A percentile compares a stretch with the other conserved stretches of the same genome.
These are phyloP conservation scores for Flaveria floridana DNA, from an alignment of 140 eudicot genomes.

Conservation along the genomic window DNA sequence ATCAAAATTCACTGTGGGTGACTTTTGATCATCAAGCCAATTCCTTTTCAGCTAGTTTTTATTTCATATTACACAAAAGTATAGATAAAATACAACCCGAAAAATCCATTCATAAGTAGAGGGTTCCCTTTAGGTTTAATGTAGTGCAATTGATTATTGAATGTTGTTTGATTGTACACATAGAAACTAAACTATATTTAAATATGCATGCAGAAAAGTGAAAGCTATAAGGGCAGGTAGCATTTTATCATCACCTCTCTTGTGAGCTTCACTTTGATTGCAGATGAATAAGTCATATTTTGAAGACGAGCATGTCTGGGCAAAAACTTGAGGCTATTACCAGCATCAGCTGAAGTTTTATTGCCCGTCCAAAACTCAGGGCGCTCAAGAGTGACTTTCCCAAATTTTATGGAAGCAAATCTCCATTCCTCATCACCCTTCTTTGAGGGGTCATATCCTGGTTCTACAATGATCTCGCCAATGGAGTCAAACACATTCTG, in stretches of 20 bases:
- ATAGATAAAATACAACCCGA: too few relatives aligned
- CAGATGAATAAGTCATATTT: slow-evolving; percentile 83
- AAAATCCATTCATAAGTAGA: too few relatives aligned
- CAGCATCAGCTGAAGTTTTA: slow-evolving; percentile 46
- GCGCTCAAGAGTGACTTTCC: slow-evolving; percentile 66
- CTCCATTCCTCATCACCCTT: slow-evolving; percentile 82
- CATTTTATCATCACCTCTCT: slow-evolving; percentile 46
- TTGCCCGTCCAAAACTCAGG: slow-evolving; percentile 68
- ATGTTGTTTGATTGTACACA: too few relatives aligned
- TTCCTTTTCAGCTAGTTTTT: neutral
- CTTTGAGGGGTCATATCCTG: slow-evolving; percentile 91
- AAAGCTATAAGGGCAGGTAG: neutral
- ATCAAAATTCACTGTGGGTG: neutral
- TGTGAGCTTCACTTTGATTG: slow-evolving; percentile 52
- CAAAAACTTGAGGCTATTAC: slow-evolving; percentile 44
- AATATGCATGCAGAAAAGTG: neutral
- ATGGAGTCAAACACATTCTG: slow-evolving; percentile 68
- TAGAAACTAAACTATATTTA: too few relatives aligned
- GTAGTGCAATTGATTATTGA: too few relatives aligned
- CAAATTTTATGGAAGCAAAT: slow-evolving; percentile 64
- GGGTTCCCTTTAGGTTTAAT: too few relatives aligned
- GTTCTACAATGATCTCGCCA: slow-evolving; percentile 72
- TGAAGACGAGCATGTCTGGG: slow-evolving; percentile 96
- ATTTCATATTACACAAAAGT: neutral
- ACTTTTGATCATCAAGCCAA: neutral